A percentile compares a stretch with the other conserved stretches of the same genome.
Conservation (phyloP, 2,329 filamentous ascomycete genomes). For the Colletotrichum melonis region DNA sequence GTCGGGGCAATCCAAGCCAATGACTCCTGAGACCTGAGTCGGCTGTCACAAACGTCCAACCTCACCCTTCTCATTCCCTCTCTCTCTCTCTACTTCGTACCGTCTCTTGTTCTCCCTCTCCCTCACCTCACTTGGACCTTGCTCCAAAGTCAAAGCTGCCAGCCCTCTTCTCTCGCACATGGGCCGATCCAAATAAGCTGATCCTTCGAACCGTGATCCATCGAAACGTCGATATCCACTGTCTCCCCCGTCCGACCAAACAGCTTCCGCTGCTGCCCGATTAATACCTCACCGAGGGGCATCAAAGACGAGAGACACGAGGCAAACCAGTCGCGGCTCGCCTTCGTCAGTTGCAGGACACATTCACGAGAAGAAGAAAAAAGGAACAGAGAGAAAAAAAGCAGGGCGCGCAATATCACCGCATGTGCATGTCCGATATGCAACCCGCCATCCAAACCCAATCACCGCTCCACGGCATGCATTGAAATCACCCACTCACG, state of each 20-base stretch:
- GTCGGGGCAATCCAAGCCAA: background rate
- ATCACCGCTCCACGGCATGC: slow-evolving; percentile 32
- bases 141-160: background rate
- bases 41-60: background rate
- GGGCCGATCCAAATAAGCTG: background rate
- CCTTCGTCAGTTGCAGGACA: slow-evolving; percentile 14
- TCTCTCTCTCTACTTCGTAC: background rate
- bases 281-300: slow-evolving; percentile 33
- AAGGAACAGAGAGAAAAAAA: background rate
- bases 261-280: slow-evolving; percentile 35
- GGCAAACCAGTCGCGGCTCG: slow-evolving; percentile 14
- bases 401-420: slow-evolving; percentile 34
- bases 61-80: background rate
- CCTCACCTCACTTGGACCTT: background rate
- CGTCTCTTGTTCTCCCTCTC: background rate
- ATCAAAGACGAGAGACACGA: background rate
- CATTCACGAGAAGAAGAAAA: too few species aligned
- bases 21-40: slow-evolving; percentile 4
- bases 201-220: background rate
- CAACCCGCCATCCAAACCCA: slow-evolving; percentile 33
- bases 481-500: slow-evolving; percentile 31
- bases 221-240: background rate
- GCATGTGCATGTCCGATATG: slow-evolving; percentile 34
- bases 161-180: background rate
- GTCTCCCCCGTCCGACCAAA: slow-evolving; percentile 17